Conservation (phyloP, 306 rosid species). For the Sesbania bispinosa region DNA sequence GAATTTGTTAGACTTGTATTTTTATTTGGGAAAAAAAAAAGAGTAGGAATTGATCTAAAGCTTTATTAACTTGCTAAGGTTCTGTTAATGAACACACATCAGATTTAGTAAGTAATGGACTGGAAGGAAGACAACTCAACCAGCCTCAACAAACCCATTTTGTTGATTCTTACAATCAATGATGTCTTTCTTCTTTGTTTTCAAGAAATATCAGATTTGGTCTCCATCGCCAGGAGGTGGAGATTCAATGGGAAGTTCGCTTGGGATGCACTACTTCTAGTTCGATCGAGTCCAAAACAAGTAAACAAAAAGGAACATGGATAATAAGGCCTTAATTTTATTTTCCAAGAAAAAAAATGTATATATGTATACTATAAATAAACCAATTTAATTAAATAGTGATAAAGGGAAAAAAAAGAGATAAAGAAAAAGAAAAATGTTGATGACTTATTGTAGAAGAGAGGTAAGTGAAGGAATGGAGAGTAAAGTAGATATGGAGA, state of each 20-base stretch:
- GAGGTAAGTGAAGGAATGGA: slow-evolving; percentile 53
- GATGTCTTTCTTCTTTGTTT: slow-evolving; percentile 51
- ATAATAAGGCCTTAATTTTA: neutral
- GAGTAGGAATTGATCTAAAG: neutral
- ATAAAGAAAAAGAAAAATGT: neutral
- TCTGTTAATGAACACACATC: slow-evolving; percentile 30
- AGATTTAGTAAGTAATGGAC: slow-evolving; percentile 15
- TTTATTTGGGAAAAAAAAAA: neutral
- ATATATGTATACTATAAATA: neutral
- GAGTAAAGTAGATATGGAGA: slow-evolving; percentile 13
- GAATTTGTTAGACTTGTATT: neutral
- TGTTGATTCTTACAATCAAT: slow-evolving; percentile 49
- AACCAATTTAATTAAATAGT: neutral
- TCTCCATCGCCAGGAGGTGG: slow-evolving; percentile 29
- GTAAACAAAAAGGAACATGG: slow-evolving; percentile 40
- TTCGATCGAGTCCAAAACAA: slow-evolving; percentile 77
- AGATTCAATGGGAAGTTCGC: slow-evolving; percentile 44
- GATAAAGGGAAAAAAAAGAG: neutral
- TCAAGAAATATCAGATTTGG: slow-evolving; percentile 51
- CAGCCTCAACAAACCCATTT: slow-evolving; percentile 38
- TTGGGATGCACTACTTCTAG: slow-evolving; percentile 52
- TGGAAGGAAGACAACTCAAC: slow-evolving; percentile 23
- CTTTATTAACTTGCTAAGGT: slow-evolving; percentile 13
- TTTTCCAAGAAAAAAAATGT: neutral
- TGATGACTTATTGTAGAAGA: slow-evolving; percentile 54